Percentiles rank a stretch among this genome's conserved stretches.
phyloP scores from a whole-genome alignment of 345 rosid genomes.

The Salix koriyanagi region DNA sequence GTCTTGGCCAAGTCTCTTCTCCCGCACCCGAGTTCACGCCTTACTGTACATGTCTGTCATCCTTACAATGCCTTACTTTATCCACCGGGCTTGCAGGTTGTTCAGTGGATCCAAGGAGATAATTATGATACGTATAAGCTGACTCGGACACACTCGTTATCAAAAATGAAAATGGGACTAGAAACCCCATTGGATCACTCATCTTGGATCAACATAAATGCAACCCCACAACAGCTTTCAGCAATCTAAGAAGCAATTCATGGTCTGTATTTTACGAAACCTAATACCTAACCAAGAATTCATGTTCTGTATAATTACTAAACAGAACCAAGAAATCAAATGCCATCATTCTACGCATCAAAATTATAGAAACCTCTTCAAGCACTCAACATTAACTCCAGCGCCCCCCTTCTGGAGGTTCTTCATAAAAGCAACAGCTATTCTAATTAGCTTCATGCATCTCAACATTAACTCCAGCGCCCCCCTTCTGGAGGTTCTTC shows the following conservation, averaged over 20 bases:
- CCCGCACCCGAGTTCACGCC: too few relatives aligned
- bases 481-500: constrained; percentile 9
- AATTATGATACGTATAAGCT: too few relatives aligned
- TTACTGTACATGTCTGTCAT: too few relatives aligned
- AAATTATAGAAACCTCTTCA: background rate
- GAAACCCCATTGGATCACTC: background rate
- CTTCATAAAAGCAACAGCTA: constrained; percentile 22
- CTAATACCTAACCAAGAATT: constrained; percentile 1
- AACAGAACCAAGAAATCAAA: constrained; percentile 1
- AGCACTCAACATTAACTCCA: constrained; percentile 11
- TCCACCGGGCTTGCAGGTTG: too few relatives aligned
- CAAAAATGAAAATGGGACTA: background rate
- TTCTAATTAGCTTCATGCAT: constrained; percentile 1
- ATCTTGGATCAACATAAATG: background rate
- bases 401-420: constrained; percentile 7
- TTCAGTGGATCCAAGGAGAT: too few relatives aligned
- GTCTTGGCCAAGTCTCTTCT: too few relatives aligned
- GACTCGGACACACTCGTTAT: too few relatives aligned
- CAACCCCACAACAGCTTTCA: constrained; percentile 6
- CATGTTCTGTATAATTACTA: background rate
- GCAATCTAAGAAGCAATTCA: background rate
- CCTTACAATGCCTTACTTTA: too few relatives aligned
- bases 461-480: constrained; percentile 10
- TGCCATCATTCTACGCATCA: constrained; percentile 13
- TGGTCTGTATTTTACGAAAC: background rate